Conservation (phyloP, 768 basidiomycete species). For the Suillus weaverae region DNA sequence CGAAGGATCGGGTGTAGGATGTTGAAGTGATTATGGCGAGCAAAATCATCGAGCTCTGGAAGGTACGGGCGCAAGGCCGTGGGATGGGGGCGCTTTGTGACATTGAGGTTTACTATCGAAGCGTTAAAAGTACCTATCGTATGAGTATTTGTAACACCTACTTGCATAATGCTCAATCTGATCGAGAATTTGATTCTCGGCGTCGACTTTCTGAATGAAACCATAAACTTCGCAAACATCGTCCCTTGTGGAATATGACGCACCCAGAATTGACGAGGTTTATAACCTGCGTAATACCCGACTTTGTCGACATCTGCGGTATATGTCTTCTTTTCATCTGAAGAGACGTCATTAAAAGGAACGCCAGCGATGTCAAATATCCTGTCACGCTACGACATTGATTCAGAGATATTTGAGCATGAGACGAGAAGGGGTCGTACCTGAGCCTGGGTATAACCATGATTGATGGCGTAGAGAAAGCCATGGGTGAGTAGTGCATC, state of each 20-base stretch:
- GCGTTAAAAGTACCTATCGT: neutral
- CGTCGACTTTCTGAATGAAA: slow-evolving; percentile 29
- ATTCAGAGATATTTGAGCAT: neutral
- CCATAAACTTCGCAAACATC: too few species aligned
- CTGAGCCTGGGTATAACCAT: slow-evolving; percentile 42
- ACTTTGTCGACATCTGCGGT: slow-evolving; percentile 37
- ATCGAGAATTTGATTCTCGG: slow-evolving; percentile 35
- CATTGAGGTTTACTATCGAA: slow-evolving; percentile 26
- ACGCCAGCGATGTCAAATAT: slow-evolving; percentile 46
- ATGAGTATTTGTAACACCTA: slow-evolving; percentile 11
- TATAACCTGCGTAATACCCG: slow-evolving; percentile 57
- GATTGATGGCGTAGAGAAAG: slow-evolving; percentile 52
- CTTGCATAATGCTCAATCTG: slow-evolving; percentile 34
- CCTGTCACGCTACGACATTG: slow-evolving; percentile 32
- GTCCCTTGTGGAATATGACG: slow-evolving; percentile 2
- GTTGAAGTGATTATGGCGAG: slow-evolving; percentile 29
- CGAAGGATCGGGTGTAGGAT: slow-evolving; percentile 28
- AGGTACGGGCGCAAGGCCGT: slow-evolving; percentile 28
- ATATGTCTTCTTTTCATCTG: slow-evolving; percentile 40
- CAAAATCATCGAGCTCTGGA: slow-evolving; percentile 31
- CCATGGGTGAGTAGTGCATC: slow-evolving; percentile 35
- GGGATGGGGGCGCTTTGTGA: slow-evolving; percentile 29
- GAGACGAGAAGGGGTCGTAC: slow-evolving; percentile 19
- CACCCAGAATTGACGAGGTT: slow-evolving; percentile 55
- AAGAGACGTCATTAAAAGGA: slow-evolving; percentile 36